Conservation (phyloP, 31 red algal species). For the Odonthalia washingtoniensis region DNA sequence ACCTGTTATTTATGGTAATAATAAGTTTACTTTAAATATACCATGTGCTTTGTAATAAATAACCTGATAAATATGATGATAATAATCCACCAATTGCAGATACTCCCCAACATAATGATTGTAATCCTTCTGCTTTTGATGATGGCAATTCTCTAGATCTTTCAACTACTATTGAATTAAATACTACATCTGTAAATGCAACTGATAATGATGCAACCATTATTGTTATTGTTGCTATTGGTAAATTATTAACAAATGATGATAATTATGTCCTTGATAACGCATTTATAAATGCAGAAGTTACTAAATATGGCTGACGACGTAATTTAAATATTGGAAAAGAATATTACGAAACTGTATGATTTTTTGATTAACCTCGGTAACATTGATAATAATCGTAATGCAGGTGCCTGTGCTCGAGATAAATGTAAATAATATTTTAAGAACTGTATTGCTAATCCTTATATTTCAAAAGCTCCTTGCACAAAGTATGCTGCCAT, state of each 20-base stretch:
- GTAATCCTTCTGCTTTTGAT: conserved; percentile 75
- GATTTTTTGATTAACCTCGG: conserved; percentile 96
- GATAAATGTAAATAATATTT: conserved; percentile 84
- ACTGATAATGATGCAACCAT: conserved; percentile 76
- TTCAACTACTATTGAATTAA: conserved; percentile 93
- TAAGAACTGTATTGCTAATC: conserved; percentile 89
- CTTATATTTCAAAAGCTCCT: conserved; percentile 91
- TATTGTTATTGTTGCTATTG: conserved; percentile 34
- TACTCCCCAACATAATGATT: conserved; percentile 92
- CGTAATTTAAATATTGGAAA: conserved; percentile 94
- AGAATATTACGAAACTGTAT: conserved; percentile 84
- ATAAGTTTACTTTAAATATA: no score
- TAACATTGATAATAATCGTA: conserved; percentile 74
- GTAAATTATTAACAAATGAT: conserved; percentile 65
- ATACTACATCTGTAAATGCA: conserved; percentile 92
- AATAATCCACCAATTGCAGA: conserved; percentile 89
- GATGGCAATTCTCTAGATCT: conserved; percentile 59
- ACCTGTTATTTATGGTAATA: no score
- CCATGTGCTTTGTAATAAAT: no score
- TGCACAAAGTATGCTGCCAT: conserved; percentile 93
- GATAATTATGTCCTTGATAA: conserved; percentile 69
- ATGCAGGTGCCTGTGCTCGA: conserved; percentile 71
- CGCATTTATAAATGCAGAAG: conserved; percentile 80
- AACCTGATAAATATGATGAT: conserved; percentile 93
- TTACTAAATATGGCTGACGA: conserved; percentile 83